Percentiles rank a stretch among this genome's conserved stretches.
Evolutionary conservation across 2,329 filamentous ascomycete species (phyloP).

Genomic region (Botrytis porri): DNA sequence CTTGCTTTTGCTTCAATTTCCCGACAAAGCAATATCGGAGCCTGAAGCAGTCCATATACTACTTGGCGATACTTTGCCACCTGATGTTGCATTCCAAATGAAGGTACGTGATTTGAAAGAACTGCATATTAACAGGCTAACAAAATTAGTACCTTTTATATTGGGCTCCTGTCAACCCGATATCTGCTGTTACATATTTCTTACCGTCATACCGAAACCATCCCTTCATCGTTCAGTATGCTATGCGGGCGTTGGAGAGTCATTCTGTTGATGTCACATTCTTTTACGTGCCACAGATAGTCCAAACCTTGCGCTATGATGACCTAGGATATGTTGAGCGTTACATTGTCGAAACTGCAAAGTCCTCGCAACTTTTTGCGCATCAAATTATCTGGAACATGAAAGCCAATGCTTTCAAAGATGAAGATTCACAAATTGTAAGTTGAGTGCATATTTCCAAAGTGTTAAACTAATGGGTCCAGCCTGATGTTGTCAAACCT

Average conservation of each 20-base stretch:
- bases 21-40: conserved; percentile 76
- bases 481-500: conserved; percentile 90
- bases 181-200: conserved; percentile 91
- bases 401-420: conserved; percentile 98
- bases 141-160: conserved; percentile 73
- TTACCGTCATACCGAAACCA: conserved; percentile 87
- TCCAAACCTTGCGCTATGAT: conserved; percentile 92
- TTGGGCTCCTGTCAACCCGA: conserved; percentile 89
- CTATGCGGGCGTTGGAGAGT: conserved; percentile 89
- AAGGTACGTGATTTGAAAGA: conserved; percentile 57
- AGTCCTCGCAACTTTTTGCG: conserved; percentile 96
- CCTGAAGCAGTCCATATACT: conserved; percentile 81
- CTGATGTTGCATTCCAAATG: conserved; percentile 78
- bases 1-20: conserved; percentile 75
- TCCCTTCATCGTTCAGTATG: conserved; percentile 92
- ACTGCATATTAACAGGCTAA: conserved; percentile 33
- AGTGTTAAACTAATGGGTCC: conserved; percentile 22
- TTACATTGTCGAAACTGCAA: conserved; percentile 94
- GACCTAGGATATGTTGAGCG: conserved; percentile 89
- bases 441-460: conserved; percentile 37
- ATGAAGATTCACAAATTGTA: conserved; percentile 84
- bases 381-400: conserved; percentile 99
- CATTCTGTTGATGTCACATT: conserved; percentile 97
- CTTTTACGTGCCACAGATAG: conserved; percentile 98
- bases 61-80: conserved; percentile 71